Evolutionary conservation across 148 eudicot species (phyloP).

Genomic region (Dysphania ambrosioides): DNA sequence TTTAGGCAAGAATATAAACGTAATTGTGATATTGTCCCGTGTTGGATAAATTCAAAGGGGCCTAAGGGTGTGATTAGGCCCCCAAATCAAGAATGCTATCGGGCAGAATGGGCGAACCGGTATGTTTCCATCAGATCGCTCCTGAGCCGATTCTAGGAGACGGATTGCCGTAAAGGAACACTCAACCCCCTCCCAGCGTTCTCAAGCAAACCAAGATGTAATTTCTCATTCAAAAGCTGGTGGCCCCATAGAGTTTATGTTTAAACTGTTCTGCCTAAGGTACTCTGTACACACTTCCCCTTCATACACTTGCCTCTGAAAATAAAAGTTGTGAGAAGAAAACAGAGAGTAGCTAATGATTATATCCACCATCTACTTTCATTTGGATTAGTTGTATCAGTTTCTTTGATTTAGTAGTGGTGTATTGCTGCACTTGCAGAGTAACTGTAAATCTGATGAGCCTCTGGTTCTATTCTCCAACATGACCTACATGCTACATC

Average conservation of each 20-base stretch:
- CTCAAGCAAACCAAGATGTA: neutral
- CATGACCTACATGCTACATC: slow-evolving; percentile 15
- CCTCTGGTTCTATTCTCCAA: neutral
- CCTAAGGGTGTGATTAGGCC: too few relatives aligned
- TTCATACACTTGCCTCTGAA: neutral
- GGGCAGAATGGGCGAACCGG: too few relatives aligned
- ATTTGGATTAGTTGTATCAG: neutral
- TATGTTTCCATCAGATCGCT: neutral
- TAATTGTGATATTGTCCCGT: too few relatives aligned
- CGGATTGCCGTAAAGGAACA: neutral
- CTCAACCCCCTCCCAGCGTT: neutral
- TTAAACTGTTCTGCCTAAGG: neutral
- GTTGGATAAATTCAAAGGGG: too few relatives aligned
- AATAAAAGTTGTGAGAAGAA: neutral
- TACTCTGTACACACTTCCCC: neutral
- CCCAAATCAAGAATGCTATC: too few relatives aligned
- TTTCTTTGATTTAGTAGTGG: neutral
- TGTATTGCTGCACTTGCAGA: neutral
- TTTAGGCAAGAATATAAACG: too few relatives aligned
- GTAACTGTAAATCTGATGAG: neutral
- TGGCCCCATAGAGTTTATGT: neutral
- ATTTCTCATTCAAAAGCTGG: too few relatives aligned
- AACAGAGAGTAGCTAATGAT: neutral
- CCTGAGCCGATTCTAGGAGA: neutral
- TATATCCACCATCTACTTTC: neutral